phyloP scores from a whole-genome alignment of 2,329 filamentous ascomycete species.

The Exophiala aquamarina region DNA sequence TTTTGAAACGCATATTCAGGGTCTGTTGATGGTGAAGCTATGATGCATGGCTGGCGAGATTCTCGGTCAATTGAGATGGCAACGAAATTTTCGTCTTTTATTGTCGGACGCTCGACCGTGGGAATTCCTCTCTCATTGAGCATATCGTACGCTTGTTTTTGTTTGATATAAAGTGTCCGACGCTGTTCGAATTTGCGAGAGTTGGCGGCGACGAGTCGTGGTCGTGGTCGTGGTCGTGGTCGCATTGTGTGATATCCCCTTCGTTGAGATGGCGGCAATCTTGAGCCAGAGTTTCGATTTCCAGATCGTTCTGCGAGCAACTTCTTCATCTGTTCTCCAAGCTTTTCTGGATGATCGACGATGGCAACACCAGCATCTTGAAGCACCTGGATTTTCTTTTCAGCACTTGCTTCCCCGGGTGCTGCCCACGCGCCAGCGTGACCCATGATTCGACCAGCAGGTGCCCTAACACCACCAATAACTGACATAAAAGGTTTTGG shows the following conservation, averaged over 20 bases:
- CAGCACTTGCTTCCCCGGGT: slow-evolving; percentile 63
- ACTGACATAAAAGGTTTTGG: slow-evolving; percentile 76
- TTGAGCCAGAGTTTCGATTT: slow-evolving; percentile 37
- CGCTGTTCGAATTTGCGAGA: slow-evolving; percentile 35
- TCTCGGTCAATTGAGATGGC: slow-evolving; percentile 67
- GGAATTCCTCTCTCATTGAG: slow-evolving; percentile 53
- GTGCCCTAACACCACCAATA: slow-evolving; percentile 66
- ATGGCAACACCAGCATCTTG: slow-evolving; percentile 66
- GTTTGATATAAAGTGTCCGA: slow-evolving; percentile 57
- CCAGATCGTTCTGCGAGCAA: slow-evolving; percentile 50
- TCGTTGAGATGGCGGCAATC: slow-evolving; percentile 40
- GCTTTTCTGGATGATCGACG: slow-evolving; percentile 73
- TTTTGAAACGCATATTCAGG: slow-evolving; percentile 43
- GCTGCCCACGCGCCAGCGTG: slow-evolving; percentile 74
- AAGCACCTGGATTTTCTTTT: slow-evolving; percentile 67
- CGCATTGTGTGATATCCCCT: slow-evolving; percentile 53
- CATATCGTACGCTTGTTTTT: slow-evolving; percentile 55
- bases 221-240: slow-evolving; percentile 27
- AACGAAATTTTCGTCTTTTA: slow-evolving; percentile 51
- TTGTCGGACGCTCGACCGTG: slow-evolving; percentile 38
- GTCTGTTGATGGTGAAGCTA: slow-evolving; percentile 56
- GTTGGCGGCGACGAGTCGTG: background rate
- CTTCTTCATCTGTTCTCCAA: slow-evolving; percentile 66
- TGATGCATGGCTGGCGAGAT: slow-evolving; percentile 62
- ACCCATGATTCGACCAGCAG: slow-evolving; percentile 69